phyloP scores from a whole-genome alignment of 2,329 filamentous ascomycete species.

The Trichoderma arundinaceum region DNA sequence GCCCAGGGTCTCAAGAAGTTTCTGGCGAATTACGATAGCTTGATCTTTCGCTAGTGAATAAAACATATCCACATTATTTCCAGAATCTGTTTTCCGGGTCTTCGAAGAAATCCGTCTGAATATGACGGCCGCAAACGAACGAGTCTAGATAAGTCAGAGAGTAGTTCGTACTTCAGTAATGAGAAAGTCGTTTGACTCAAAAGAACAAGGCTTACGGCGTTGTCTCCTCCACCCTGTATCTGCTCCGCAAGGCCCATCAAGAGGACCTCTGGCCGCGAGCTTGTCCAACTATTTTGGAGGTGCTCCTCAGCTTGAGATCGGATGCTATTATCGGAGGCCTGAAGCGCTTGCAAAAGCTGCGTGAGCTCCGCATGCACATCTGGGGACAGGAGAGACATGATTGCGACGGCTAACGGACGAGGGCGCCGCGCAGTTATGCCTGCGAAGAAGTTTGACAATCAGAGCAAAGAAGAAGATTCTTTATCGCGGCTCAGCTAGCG shows the following conservation, averaged over 20 bases:
- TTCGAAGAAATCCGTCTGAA: constrained; percentile 94
- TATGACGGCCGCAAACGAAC: constrained; percentile 90
- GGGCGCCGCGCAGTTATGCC: constrained; percentile 36
- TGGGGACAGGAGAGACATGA: constrained; percentile 80
- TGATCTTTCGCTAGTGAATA: constrained; percentile 76
- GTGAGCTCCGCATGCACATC: constrained; percentile 84
- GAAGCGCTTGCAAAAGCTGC: constrained; percentile 85
- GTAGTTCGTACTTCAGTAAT: not conserved
- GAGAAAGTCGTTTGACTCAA: not conserved
- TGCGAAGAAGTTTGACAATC: constrained; percentile 28
- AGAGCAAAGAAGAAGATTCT: constrained; percentile 24
- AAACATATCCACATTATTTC: constrained; percentile 82
- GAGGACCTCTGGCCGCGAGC: constrained; percentile 79
- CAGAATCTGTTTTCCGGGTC: constrained; percentile 75
- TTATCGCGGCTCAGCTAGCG: constrained; percentile 27
- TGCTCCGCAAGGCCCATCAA: constrained; percentile 95
- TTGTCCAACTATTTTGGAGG: constrained; percentile 88
- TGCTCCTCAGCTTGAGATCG: constrained; percentile 88
- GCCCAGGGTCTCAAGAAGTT: constrained; percentile 78
- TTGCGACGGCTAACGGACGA: constrained; percentile 38
- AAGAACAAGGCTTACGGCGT: constrained; percentile 60
- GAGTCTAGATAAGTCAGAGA: constrained; percentile 56
- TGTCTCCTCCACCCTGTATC: constrained; percentile 76
- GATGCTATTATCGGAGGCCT: constrained; percentile 85
- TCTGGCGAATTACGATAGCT: constrained; percentile 78